Evolutionary conservation across 148 eudicot species (phyloP).

Genomic region (Arctostaphylos glauca): DNA sequence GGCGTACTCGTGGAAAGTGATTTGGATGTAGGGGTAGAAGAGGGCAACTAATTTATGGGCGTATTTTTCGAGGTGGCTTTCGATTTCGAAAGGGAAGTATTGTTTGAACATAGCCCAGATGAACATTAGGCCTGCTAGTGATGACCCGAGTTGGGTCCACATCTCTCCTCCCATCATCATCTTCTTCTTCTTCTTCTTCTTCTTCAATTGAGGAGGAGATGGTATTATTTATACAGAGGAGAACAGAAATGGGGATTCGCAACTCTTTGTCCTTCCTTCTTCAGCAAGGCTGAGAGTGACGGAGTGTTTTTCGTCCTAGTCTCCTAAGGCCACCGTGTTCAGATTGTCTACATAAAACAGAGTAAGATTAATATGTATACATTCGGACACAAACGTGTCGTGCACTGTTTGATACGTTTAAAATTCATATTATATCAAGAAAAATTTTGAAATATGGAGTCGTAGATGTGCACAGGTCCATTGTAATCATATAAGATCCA

Average conservation of each 20-base stretch:
- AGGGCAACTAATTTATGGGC: slow-evolving; percentile 18
- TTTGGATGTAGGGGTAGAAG: slow-evolving; percentile 39
- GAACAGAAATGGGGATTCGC: background rate
- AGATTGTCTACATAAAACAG: too few relatives aligned
- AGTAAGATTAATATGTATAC: too few relatives aligned
- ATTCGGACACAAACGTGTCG: too few relatives aligned
- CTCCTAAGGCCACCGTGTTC: too few relatives aligned
- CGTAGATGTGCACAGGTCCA: too few relatives aligned
- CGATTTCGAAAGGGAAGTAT: slow-evolving; percentile 34
- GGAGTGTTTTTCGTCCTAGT: too few relatives aligned
- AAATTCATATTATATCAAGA: too few relatives aligned
- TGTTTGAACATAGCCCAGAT: slow-evolving; percentile 43
- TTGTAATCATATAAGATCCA: too few relatives aligned
- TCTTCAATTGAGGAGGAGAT: background rate
- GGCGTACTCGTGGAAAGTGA: slow-evolving; percentile 39
- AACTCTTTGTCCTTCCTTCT: too few relatives aligned
- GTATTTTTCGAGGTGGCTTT: slow-evolving; percentile 16
- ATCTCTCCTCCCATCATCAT: slow-evolving; percentile 21
- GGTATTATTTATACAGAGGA: background rate
- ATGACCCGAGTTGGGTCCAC: slow-evolving; percentile 29
- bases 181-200: background rate
- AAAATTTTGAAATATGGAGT: too few relatives aligned
- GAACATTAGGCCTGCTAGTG: slow-evolving; percentile 37
- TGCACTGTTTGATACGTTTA: too few relatives aligned
- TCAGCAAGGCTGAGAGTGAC: too few relatives aligned